phyloP scores from a whole-genome alignment of 2,329 filamentous ascomycete genomes.

The Colletotrichum cereale region DNA sequence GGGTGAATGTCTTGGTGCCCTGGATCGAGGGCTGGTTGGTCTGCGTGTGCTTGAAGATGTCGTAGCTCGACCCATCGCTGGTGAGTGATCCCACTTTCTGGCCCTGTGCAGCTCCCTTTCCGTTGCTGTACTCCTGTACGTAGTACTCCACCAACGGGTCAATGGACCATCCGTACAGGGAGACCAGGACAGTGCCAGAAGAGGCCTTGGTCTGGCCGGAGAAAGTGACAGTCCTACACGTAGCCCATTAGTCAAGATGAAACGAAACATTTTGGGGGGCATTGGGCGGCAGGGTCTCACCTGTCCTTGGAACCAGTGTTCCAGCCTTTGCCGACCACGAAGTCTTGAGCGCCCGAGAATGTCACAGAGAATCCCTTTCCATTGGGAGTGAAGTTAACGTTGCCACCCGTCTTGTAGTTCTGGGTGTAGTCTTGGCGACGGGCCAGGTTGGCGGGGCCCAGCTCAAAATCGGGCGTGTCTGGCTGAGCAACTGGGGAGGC shows the following conservation, averaged over 20 bases:
- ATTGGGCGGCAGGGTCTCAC: neutral
- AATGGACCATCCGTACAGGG: slow-evolving; percentile 58
- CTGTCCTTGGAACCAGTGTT: neutral
- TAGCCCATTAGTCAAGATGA: neutral
- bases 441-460: neutral
- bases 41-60: slow-evolving; percentile 48
- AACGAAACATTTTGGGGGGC: too few species aligned
- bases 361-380: neutral
- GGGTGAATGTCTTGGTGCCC: neutral
- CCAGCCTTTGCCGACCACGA: neutral
- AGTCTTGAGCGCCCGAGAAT: neutral
- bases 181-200: neutral
- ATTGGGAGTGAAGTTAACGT: slow-evolving; percentile 42
- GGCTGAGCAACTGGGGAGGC: neutral
- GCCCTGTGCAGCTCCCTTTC: neutral
- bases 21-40: neutral
- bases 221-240: neutral
- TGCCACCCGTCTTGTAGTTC: slow-evolving; percentile 1
- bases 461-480: neutral
- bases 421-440: neutral
- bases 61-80: slow-evolving; percentile 51
- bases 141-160: slow-evolving; percentile 70
- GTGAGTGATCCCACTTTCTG: slow-evolving; percentile 48
- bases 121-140: slow-evolving; percentile 58
- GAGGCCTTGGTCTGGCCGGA: neutral